phyloP scores from a whole-genome alignment of 306 rosid genomes.

The Lathyrus tuberosus region DNA sequence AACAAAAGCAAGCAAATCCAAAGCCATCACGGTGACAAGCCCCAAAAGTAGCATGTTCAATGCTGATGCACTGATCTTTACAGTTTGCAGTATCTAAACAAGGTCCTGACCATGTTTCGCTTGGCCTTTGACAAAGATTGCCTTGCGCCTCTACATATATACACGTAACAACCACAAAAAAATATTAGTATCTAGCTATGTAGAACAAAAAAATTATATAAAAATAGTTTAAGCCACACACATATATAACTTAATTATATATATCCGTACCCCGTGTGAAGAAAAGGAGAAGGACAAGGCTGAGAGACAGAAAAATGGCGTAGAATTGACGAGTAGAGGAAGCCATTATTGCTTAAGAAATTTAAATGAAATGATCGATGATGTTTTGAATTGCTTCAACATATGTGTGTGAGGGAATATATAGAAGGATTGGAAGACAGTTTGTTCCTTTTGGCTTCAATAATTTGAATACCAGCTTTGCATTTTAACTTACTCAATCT shows the following conservation, averaged over 20 bases:
- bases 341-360: neutral
- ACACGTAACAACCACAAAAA: neutral
- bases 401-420: neutral
- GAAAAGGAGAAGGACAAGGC: neutral
- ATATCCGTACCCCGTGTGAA: neutral
- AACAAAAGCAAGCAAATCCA: conserved; percentile 17
- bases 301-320: conserved; percentile 1
- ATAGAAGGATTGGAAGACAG: neutral
- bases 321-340: neutral
- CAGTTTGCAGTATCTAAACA: neutral
- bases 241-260: neutral
- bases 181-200: no score
- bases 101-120: neutral
- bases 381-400: neutral
- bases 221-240: neutral
- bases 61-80: neutral
- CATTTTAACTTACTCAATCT: neutral
- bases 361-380: neutral
- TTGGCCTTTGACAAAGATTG: neutral
- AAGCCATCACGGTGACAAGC: neutral
- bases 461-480: neutral
- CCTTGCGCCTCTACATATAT: neutral
- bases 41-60: conserved; percentile 5
- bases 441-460: neutral
- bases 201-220: no score